Percentiles rank a stretch among this genome's conserved stretches.
Conservation (phyloP, 2,329 filamentous ascomycete genomes). For the Arthroderma sp. region DNA sequence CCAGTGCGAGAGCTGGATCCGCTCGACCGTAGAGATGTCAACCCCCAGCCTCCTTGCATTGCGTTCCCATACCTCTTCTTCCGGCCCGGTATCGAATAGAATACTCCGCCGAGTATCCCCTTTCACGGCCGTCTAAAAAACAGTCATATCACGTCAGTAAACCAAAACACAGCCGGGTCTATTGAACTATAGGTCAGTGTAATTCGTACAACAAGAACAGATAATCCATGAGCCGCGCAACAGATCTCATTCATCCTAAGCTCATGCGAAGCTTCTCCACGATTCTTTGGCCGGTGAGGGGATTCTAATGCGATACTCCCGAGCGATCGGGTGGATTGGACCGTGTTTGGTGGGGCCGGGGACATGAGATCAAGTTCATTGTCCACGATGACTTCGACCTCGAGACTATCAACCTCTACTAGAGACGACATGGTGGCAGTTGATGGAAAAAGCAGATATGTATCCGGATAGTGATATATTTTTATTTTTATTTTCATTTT, state of each 20-base stretch:
- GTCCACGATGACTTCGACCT: conserved; percentile 40
- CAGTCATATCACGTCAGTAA: not conserved
- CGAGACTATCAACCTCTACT: conserved; percentile 34
- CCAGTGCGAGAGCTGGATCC: conserved; percentile 41
- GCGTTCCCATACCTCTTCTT: conserved; percentile 38
- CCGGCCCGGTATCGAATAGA: conserved; percentile 43
- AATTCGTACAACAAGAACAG: conserved; percentile 35
- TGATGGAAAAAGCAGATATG: not conserved
- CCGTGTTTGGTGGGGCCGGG: conserved; percentile 30
- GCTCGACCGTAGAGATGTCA: conserved; percentile 33
- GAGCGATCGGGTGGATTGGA: conserved; percentile 32
- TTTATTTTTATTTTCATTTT: too few species aligned
- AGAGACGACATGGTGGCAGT: conserved; percentile 11
- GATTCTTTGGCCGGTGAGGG: conserved; percentile 26
- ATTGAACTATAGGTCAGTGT: not conserved
- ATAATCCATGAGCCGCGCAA: conserved; percentile 43
- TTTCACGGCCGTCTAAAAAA: conserved; percentile 33
- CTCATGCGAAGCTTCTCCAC: conserved; percentile 32
- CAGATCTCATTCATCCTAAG: conserved; percentile 39
- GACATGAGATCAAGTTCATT: conserved; percentile 44
- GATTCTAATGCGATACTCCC: conserved; percentile 29
- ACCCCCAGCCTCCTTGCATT: conserved; percentile 35
- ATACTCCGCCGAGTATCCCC: conserved; percentile 33
- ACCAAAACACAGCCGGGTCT: not conserved
- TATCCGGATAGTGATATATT: too few species aligned